Conservation (phyloP, 75 land plant species). For the Chamaecyparis obtusa region DNA sequence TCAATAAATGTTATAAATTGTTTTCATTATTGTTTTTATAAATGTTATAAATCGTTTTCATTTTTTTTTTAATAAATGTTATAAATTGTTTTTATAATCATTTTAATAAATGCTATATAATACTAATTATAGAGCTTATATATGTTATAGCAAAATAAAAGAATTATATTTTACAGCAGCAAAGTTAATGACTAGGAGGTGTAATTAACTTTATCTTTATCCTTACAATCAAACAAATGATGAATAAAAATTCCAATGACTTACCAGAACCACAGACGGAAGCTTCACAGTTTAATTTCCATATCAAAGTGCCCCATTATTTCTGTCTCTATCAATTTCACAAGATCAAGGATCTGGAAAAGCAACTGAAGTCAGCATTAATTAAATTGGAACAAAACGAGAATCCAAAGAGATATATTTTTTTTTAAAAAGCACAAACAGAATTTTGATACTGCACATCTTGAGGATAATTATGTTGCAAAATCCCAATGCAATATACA, state of each 20-base stretch:
- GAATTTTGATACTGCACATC: neutral
- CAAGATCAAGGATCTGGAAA: constrained; percentile 9
- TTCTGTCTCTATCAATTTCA: constrained; percentile 7
- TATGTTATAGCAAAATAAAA: neutral
- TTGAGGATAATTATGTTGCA: neutral
- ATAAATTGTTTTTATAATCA: too few species aligned
- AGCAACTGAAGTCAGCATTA: neutral
- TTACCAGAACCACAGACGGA: neutral
- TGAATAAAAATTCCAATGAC: neutral
- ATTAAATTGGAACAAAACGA: neutral
- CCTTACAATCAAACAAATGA: neutral
- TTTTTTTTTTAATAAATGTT: too few species aligned
- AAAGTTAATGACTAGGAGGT: neutral
- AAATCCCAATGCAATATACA: neutral
- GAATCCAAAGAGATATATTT: neutral
- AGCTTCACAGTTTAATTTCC: neutral
- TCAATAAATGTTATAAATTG: neutral
- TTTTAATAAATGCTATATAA: neutral
- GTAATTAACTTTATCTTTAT: neutral
- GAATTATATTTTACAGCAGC: neutral
- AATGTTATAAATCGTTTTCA: too few species aligned
- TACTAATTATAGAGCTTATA: neutral
- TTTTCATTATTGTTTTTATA: too few species aligned
- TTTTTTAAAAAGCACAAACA: neutral
- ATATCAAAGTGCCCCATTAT: neutral